Conservation (phyloP, 1,284 basidiomycete species). For the Coniferiporia weirii region DNA sequence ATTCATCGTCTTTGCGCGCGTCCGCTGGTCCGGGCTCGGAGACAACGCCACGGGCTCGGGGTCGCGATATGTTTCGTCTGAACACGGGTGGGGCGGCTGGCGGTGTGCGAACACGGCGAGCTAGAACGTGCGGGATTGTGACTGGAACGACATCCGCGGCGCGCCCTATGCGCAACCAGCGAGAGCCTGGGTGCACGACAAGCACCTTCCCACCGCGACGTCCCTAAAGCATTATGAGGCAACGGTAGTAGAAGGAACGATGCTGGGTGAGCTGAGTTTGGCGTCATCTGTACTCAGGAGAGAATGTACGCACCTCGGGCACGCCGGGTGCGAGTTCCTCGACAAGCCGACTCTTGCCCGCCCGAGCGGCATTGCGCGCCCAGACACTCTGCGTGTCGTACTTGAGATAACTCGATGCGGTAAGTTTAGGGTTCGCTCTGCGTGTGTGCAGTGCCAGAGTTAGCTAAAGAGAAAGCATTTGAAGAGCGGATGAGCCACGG, state of each 20-base stretch:
- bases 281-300: constrained; percentile 15
- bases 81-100: constrained; percentile 39
- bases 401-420: constrained; percentile 68
- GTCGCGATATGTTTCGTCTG: constrained; percentile 50
- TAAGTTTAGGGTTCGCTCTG: constrained; percentile 72
- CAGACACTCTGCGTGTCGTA: constrained; percentile 67
- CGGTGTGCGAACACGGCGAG: constrained; percentile 47
- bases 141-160: constrained; percentile 85
- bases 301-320: constrained; percentile 35
- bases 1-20: constrained; percentile 39
- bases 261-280: constrained; percentile 19
- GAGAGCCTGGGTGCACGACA: constrained; percentile 92
- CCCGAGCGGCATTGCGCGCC: constrained; percentile 53
- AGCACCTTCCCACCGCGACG: constrained; percentile 74
- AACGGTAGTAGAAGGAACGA: background rate
- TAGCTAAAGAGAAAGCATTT: background rate
- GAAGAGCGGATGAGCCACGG: constrained; percentile 26
- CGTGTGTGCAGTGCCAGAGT: constrained; percentile 14
- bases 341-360: constrained; percentile 36
- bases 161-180: constrained; percentile 81
- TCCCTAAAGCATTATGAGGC: constrained; percentile 24
- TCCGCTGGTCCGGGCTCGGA: constrained; percentile 17
- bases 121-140: constrained; percentile 74
- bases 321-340: constrained; percentile 33
- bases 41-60: constrained; percentile 31